A percentile compares a stretch with the other conserved stretches of the same genome.
phyloP scores from a whole-genome alignment of 805 yeast genomes.

The Pichia heedii region DNA sequence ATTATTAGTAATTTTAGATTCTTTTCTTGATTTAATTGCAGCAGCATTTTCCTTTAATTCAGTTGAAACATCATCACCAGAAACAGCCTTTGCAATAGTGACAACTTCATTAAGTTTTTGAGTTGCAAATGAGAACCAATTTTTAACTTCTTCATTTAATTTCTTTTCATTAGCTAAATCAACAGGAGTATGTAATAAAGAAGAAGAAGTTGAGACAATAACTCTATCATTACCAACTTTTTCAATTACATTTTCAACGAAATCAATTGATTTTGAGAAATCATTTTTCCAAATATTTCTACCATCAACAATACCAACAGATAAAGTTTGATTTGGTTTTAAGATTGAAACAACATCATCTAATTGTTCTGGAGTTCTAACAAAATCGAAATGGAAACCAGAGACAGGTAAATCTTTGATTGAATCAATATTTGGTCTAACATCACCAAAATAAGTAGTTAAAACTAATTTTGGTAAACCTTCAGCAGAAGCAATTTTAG shows the following conservation, averaged over 20 bases:
- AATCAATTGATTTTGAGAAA: conserved; percentile 74
- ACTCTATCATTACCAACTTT: conserved; percentile 79
- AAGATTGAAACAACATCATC: conserved; percentile 68
- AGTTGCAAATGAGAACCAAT: conserved; percentile 97
- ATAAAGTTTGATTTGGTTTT: conserved; percentile 63
- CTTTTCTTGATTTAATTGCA: conserved; percentile 76
- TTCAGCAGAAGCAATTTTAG: conserved; percentile 55
- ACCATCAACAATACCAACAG: conserved; percentile 97
- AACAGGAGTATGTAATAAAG: conserved; percentile 97
- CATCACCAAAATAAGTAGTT: conserved; percentile 97
- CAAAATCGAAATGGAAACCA: conserved; percentile 95
- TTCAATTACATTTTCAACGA: conserved; percentile 74
- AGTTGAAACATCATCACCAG: conserved; percentile 75
- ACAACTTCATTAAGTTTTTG: conserved; percentile 94
- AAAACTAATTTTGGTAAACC: conserved; percentile 72
- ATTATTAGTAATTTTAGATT: conserved; percentile 86
- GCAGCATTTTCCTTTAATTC: conserved; percentile 79
- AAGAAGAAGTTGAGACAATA: conserved; percentile 94
- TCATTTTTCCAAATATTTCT: conserved; percentile 99
- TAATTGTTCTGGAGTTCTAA: conserved; percentile 93
- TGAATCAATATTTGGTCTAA: conserved; percentile 89
- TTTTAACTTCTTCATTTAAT: conserved; percentile 83
- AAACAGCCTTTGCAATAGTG: conserved; percentile 75
- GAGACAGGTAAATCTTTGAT: conserved; percentile 85
- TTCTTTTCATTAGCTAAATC: conserved; percentile 89